Conservation (phyloP, 2,329 filamentous ascomycete species). For the Xylaria sp. region DNA sequence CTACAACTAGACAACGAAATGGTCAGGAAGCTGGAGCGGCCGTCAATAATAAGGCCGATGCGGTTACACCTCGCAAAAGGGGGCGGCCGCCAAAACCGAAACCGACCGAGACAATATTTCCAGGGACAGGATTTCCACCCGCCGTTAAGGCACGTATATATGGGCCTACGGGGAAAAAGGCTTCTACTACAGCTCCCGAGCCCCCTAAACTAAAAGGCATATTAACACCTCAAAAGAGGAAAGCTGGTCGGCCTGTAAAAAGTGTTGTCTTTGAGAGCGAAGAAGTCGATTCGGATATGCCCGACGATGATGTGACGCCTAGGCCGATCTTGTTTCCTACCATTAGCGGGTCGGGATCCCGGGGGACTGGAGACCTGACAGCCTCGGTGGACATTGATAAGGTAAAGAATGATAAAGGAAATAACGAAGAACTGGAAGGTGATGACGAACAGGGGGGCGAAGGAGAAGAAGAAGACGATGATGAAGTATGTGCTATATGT, state of each 20-base stretch:
- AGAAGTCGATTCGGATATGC: conserved; percentile 56
- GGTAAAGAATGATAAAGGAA: conserved; percentile 36
- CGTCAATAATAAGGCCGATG: background rate
- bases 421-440: conserved; percentile 54
- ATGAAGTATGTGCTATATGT: conserved; percentile 68
- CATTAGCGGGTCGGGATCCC: conserved; percentile 37
- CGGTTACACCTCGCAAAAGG: conserved; percentile 38
- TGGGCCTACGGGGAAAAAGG: conserved; percentile 26
- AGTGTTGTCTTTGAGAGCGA: conserved; percentile 62
- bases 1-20: conserved; percentile 11
- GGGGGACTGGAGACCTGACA: conserved; percentile 34
- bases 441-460: conserved; percentile 37
- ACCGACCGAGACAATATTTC: background rate
- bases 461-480: conserved; percentile 43
- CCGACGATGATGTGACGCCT: conserved; percentile 64
- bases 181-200: conserved; percentile 3
- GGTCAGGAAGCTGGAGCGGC: conserved; percentile 20
- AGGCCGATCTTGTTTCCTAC: conserved; percentile 49
- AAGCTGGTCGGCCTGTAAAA: conserved; percentile 57
- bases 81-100: conserved; percentile 42
- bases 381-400: conserved; percentile 23
- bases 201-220: conserved; percentile 62
- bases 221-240: conserved; percentile 64
- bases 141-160: conserved; percentile 38
- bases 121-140: conserved; percentile 14